phyloP scores from a whole-genome alignment of 1,284 basidiomycete genomes.

The Wolfiporia cocos region DNA sequence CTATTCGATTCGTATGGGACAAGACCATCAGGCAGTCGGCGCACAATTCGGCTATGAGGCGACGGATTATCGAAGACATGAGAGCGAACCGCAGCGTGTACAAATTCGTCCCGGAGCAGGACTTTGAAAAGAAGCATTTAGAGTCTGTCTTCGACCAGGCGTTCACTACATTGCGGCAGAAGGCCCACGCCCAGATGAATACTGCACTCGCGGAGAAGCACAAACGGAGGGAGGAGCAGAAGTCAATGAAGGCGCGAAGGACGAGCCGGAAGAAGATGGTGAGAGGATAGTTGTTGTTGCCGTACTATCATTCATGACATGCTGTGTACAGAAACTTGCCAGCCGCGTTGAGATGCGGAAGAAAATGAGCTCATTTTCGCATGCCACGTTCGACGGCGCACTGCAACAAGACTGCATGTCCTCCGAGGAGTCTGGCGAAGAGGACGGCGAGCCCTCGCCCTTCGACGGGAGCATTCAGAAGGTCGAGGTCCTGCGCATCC shows the following conservation, averaged over 20 bases:
- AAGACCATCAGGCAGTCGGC: conserved; percentile 66
- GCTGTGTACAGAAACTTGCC: conserved; percentile 50
- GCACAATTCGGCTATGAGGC: conserved; percentile 67
- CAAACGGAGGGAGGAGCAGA: conserved; percentile 49
- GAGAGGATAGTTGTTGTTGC: conserved; percentile 27
- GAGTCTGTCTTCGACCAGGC: conserved; percentile 64
- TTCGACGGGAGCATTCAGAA: conserved; percentile 17
- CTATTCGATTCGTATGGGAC: conserved; percentile 71
- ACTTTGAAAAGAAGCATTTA: conserved; percentile 57
- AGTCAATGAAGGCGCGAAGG: conserved; percentile 54
- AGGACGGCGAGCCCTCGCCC: conserved; percentile 28
- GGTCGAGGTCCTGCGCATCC: conserved; percentile 37
- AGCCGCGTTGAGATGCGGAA: conserved; percentile 54
- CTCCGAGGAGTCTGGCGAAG: conserved; percentile 64
- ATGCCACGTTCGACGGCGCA: conserved; percentile 60
- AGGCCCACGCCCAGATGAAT: conserved; percentile 55
- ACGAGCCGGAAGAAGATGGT: conserved; percentile 56
- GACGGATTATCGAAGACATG: conserved; percentile 51
- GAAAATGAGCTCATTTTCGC: conserved; percentile 43
- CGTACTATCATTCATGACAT: conserved; percentile 4
- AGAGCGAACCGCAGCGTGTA: conserved; percentile 48
- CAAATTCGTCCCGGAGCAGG: conserved; percentile 53
- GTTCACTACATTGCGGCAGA: conserved; percentile 61
- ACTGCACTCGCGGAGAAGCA: conserved; percentile 32
- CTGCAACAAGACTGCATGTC: conserved; percentile 73